Conservation (phyloP, 768 basidiomycete genomes). For the Suillus variegatus region DNA sequence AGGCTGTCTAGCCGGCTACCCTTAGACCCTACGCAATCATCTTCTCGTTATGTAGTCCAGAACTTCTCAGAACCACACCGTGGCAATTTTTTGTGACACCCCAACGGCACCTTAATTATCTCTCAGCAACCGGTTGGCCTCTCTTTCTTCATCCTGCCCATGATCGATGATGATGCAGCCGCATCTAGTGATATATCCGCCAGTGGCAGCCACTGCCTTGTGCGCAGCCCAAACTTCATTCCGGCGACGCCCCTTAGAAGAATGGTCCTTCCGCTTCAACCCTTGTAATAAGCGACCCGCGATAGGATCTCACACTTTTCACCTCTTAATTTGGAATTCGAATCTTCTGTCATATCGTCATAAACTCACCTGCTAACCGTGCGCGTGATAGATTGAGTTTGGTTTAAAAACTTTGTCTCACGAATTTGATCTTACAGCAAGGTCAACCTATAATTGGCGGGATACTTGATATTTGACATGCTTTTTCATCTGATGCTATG, state of each 20-base stretch:
- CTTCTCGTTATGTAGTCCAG: not conserved
- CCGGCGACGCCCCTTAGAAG: not conserved
- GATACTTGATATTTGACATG: constrained; percentile 1
- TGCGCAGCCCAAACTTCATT: not conserved
- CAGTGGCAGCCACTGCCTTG: not conserved
- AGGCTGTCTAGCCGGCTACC: not conserved
- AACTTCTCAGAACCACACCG: constrained; percentile 6
- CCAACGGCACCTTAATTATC: constrained; percentile 3
- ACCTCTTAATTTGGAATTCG: not conserved
- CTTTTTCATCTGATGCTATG: constrained; percentile 1
- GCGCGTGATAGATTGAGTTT: not conserved
- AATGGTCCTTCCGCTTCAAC: not conserved
- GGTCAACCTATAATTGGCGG: not conserved
- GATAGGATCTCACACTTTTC: constrained; percentile 1
- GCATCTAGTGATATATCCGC: not conserved
- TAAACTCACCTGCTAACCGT: not conserved
- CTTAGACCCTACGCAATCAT: not conserved
- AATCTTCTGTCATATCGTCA: constrained; percentile 1
- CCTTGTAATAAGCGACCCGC: constrained; percentile 1
- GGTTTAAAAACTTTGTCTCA: constrained; percentile 3
- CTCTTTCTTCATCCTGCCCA: not conserved
- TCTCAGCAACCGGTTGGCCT: not conserved
- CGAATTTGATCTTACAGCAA: not conserved
- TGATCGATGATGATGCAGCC: not conserved
- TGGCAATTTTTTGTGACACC: not conserved